These are phyloP conservation scores for Saccharomyces kudriavzevii DNA, from an alignment of 805 yeast species.

Conservation along the genomic window DNA sequence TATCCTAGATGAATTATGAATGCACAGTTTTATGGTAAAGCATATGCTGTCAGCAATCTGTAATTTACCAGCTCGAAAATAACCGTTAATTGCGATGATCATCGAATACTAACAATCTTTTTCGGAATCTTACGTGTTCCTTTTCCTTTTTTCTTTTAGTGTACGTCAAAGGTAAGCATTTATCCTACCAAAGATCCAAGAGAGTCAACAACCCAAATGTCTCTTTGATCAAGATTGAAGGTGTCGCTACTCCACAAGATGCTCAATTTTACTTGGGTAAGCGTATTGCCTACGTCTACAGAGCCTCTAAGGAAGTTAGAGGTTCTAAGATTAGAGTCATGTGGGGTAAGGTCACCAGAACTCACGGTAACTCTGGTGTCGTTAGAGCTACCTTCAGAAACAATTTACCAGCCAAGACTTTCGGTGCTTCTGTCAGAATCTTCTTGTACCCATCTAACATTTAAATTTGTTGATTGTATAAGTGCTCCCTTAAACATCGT, in stretches of 20 bases:
- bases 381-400: conserved; percentile 98
- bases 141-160: conserved; percentile 39
- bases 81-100: neutral
- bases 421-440: conserved; percentile 98
- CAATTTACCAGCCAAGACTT: conserved; percentile 98
- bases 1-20: neutral
- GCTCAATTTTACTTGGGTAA: conserved; percentile 99
- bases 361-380: conserved; percentile 97
- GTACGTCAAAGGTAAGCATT: conserved; percentile 99
- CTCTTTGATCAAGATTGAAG: conserved; percentile 93
- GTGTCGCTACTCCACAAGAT: conserved; percentile 82
- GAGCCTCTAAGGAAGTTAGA: conserved; percentile 93
- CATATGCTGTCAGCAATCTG: neutral
- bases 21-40: neutral
- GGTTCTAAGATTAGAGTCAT: conserved; percentile 98
- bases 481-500: conserved; percentile 8
- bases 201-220: conserved; percentile 94
- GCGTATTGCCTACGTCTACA: conserved; percentile 98
- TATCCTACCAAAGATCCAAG: conserved; percentile 99
- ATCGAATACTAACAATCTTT: conserved; percentile 2
- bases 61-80: neutral
- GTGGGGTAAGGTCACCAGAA: conserved; percentile 98
- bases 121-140: neutral
- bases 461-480: conserved; percentile 40
- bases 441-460: conserved; percentile 99